These are phyloP conservation scores for Aspergillus oerlinghausenensis DNA, from an alignment of 2,329 filamentous ascomycete genomes.

Conservation along the genomic window DNA sequence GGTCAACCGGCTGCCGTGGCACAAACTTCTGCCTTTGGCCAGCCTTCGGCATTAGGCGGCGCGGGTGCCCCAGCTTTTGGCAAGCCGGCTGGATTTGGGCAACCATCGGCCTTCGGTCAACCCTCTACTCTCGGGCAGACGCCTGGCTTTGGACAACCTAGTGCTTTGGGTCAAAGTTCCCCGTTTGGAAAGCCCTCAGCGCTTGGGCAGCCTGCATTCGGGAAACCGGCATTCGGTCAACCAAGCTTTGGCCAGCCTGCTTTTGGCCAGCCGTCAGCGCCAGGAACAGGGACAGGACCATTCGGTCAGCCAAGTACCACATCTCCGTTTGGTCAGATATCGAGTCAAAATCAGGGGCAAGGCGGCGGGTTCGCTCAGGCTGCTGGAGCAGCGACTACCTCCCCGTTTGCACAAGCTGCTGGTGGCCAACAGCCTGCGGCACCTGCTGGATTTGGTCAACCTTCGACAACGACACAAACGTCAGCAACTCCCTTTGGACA, in stretches of 20 bases:
- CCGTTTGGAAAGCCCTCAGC: constrained; percentile 40
- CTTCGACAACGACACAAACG: constrained; percentile 13
- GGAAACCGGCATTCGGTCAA: constrained; percentile 44
- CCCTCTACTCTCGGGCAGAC: constrained; percentile 12
- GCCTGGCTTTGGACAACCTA: constrained; percentile 16
- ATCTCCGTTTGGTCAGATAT: constrained; percentile 44
- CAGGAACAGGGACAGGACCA: constrained; percentile 15
- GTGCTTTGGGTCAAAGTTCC: constrained; percentile 17
- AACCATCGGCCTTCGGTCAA: constrained; percentile 27
- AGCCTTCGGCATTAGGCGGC: constrained; percentile 19
- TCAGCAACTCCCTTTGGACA: constrained; percentile 31
- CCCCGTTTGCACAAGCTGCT: constrained; percentile 33
- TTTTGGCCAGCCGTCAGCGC: constrained; percentile 22
- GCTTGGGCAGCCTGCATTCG: constrained; percentile 22
- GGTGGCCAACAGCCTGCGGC: constrained; percentile 26
- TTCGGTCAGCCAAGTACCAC: constrained; percentile 35
- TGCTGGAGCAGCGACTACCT: constrained; percentile 9
- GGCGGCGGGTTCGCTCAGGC: constrained; percentile 26
- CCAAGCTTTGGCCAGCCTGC: constrained; percentile 25
- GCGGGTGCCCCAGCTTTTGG: constrained; percentile 16
- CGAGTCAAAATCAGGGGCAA: constrained; percentile 20
- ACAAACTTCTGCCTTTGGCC: constrained; percentile 21
- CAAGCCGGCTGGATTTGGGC: constrained; percentile 15
- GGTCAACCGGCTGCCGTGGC: constrained; percentile 32
- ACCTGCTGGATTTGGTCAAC: constrained; percentile 27